A percentile compares a stretch with the other conserved stretches of the same genome.
These are phyloP conservation scores for Suhomyces vadensis DNA, from an alignment of 805 yeast species.

Conservation along the genomic window DNA sequence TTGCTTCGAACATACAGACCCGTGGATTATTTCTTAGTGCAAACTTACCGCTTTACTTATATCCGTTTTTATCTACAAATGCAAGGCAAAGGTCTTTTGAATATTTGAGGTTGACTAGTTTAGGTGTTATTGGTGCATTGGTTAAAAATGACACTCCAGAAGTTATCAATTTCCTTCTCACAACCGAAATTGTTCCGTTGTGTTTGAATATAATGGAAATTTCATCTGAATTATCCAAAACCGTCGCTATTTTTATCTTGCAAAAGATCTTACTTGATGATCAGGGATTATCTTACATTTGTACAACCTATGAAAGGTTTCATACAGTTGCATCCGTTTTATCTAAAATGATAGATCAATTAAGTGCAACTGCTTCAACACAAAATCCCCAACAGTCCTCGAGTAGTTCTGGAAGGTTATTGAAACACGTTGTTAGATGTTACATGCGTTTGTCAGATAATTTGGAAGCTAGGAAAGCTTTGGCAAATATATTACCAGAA, in stretches of 20 bases:
- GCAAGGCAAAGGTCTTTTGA: slow-evolving; percentile 93
- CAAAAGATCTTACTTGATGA: slow-evolving; percentile 92
- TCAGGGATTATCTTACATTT: slow-evolving; percentile 84
- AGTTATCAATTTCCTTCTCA: slow-evolving; percentile 83
- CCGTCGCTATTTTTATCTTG: slow-evolving; percentile 94
- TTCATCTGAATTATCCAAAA: slow-evolving; percentile 88
- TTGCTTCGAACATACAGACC: slow-evolving; percentile 92
- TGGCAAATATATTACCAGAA: slow-evolving; percentile 81
- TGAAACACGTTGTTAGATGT: slow-evolving; percentile 93
- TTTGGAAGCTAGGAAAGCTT: slow-evolving; percentile 83
- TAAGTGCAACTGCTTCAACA: slow-evolving; percentile 50
- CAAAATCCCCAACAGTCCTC: slow-evolving; percentile 40
- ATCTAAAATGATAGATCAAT: slow-evolving; percentile 84
- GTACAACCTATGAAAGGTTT: slow-evolving; percentile 93
- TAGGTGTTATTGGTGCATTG: slow-evolving; percentile 95
- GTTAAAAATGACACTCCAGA: slow-evolving; percentile 96
- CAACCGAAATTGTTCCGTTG: slow-evolving; percentile 96
- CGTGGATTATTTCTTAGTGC: slow-evolving; percentile 83
- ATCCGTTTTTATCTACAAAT: slow-evolving; percentile 91
- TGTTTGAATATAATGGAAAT: slow-evolving; percentile 95
- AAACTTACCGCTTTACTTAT: slow-evolving; percentile 86
- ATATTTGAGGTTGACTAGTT: slow-evolving; percentile 85
- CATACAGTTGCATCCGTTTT: slow-evolving; percentile 91
- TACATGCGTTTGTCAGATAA: slow-evolving; percentile 89
- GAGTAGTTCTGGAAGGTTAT: slow-evolving; percentile 68